phyloP scores from a whole-genome alignment of 2,329 filamentous ascomycete species.

The Stylonectria norvegica region DNA sequence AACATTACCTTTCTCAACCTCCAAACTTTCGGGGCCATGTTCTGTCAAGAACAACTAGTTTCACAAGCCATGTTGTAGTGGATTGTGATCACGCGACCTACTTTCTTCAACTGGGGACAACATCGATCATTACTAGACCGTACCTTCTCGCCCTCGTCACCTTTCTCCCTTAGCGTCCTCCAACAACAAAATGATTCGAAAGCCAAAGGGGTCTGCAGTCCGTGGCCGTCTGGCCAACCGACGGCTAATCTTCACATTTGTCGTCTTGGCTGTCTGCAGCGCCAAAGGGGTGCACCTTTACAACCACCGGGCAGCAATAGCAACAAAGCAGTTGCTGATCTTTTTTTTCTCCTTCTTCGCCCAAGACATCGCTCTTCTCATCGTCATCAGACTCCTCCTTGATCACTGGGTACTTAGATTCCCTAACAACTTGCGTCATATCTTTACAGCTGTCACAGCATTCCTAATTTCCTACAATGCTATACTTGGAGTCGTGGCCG shows the following conservation, averaged over 20 bases:
- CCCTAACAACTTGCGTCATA: slow-evolving; percentile 10
- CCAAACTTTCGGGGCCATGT: too few species aligned
- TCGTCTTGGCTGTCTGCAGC: slow-evolving; percentile 28
- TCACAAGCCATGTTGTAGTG: too few species aligned
- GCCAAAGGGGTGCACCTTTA: slow-evolving; percentile 33
- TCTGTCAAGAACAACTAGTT: too few species aligned
- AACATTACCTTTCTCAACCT: too few species aligned
- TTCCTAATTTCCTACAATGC: slow-evolving; percentile 21
- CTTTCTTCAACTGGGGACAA: too few species aligned
- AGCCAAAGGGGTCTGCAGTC: slow-evolving; percentile 8
- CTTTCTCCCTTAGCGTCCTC: slow-evolving; percentile 5
- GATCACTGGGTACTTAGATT: slow-evolving; percentile 23
- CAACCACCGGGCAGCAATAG: slow-evolving; percentile 31
- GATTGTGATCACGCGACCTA: too few species aligned
- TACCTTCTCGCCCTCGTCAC: too few species aligned
- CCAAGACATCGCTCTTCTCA: slow-evolving; percentile 31
- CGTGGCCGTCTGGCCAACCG: slow-evolving; percentile 26
- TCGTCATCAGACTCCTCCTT: slow-evolving; percentile 32
- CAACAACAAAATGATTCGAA: slow-evolving; percentile 11
- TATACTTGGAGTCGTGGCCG: slow-evolving; percentile 22
- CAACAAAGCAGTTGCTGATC: slow-evolving; percentile 25
- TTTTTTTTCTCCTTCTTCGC: slow-evolving; percentile 36
- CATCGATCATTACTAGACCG: too few species aligned
- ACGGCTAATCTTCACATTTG: slow-evolving; percentile 32
- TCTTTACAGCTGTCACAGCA: slow-evolving; percentile 14